phyloP scores from a whole-genome alignment of 2,329 filamentous ascomycete species.

The Lizonia empirigonia region DNA sequence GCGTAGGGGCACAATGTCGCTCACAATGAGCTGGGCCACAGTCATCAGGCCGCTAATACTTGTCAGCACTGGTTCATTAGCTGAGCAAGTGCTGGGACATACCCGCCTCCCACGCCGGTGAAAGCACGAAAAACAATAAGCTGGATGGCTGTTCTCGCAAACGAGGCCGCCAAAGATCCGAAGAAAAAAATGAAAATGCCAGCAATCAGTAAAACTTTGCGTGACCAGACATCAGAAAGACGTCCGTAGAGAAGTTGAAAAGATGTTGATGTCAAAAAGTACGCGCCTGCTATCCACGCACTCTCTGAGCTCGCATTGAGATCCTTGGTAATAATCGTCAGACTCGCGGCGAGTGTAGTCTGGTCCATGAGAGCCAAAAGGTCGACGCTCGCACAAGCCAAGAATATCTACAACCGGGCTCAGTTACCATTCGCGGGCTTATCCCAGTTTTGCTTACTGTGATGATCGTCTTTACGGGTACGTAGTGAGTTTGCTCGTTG shows the following conservation, averaged over 20 bases:
- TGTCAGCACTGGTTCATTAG: background rate
- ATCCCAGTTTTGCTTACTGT: slow-evolving; percentile 10
- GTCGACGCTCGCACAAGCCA: slow-evolving; percentile 32
- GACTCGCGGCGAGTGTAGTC: slow-evolving; percentile 29
- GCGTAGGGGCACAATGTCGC: slow-evolving; percentile 46
- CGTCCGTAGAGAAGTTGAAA: slow-evolving; percentile 70
- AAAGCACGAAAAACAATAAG: slow-evolving; percentile 65
- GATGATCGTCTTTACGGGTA: slow-evolving; percentile 27
- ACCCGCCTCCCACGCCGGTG: slow-evolving; percentile 65
- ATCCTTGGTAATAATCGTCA: slow-evolving; percentile 34
- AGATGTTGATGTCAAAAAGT: slow-evolving; percentile 64
- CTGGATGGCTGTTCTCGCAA: slow-evolving; percentile 57
- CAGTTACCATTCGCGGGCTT: background rate
- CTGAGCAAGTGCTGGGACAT: background rate
- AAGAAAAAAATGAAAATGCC: slow-evolving; percentile 54
- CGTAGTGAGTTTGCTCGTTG: slow-evolving; percentile 33
- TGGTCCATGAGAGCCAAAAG: slow-evolving; percentile 30
- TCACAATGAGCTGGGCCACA: slow-evolving; percentile 47
- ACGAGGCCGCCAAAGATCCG: slow-evolving; percentile 63
- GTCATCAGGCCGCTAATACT: slow-evolving; percentile 57
- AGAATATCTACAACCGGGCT: slow-evolving; percentile 22
- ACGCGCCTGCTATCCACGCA: slow-evolving; percentile 61
- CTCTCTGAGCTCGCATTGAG: slow-evolving; percentile 55
- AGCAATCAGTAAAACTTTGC: slow-evolving; percentile 54
- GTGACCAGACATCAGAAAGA: slow-evolving; percentile 65